Evolutionary conservation across 768 basidiomycete genomes (phyloP).

Genomic region (Lentinus brumalis): DNA sequence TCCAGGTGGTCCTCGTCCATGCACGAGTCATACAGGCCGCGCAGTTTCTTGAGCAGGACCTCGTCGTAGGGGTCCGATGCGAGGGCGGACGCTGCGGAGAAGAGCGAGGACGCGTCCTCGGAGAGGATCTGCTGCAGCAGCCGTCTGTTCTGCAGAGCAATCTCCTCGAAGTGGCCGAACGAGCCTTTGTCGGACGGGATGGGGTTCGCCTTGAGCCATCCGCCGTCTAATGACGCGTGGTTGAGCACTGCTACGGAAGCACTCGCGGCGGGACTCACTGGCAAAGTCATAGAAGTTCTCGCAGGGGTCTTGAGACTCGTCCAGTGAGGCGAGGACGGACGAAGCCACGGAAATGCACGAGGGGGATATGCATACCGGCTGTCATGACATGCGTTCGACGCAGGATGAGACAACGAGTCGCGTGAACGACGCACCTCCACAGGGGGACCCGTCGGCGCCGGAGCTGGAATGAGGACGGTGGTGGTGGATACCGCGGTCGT

Average conservation of each 20-base stretch:
- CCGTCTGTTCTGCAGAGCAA: slow-evolving; percentile 76
- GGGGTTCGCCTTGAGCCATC: slow-evolving; percentile 83
- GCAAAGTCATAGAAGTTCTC: slow-evolving; percentile 94
- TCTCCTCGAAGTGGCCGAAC: slow-evolving; percentile 70
- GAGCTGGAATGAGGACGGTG: slow-evolving; percentile 45
- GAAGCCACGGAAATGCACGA: slow-evolving; percentile 86
- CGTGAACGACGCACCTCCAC: slow-evolving; percentile 44
- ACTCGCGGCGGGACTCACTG: slow-evolving; percentile 57
- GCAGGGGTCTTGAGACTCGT: slow-evolving; percentile 86
- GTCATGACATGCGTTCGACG: neutral
- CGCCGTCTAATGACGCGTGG: slow-evolving; percentile 58
- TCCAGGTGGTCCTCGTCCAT: slow-evolving; percentile 78
- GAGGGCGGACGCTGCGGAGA: slow-evolving; percentile 18
- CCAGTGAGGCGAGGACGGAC: slow-evolving; percentile 77
- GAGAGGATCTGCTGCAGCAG: slow-evolving; percentile 76
- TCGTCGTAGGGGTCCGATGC: slow-evolving; percentile 44
- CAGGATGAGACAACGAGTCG: neutral
- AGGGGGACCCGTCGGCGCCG: slow-evolving; percentile 54
- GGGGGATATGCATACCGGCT: slow-evolving; percentile 73
- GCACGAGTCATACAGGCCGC: slow-evolving; percentile 78
- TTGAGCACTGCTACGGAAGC: neutral
- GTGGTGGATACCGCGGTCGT: slow-evolving; percentile 38
- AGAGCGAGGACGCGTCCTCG: slow-evolving; percentile 39
- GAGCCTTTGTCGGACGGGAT: slow-evolving; percentile 84
- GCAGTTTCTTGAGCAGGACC: slow-evolving; percentile 63